Evolutionary conservation across 2,329 filamentous ascomycete species (phyloP), one percentile per base, ranked within the genome.

Genomic region (Xylaria sp.): DNA sequence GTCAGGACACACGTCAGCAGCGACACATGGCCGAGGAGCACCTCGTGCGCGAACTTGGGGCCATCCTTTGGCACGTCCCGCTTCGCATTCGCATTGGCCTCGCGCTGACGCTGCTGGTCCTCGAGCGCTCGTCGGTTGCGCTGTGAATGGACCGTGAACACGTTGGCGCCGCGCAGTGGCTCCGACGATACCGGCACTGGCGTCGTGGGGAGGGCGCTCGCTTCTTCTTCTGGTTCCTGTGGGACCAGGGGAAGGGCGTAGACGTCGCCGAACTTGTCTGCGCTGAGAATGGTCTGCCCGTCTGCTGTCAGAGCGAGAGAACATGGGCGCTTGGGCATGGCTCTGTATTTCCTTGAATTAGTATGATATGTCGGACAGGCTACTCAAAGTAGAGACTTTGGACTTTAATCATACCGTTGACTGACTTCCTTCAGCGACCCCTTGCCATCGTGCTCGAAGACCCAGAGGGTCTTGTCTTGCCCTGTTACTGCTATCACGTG

Each of bases 211-310:
- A 13, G 54, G 32, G 64, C 13, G 47, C 60, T 62, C 21, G 61
- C 60, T 44, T 60, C 62, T 37, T 35, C 60, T 44, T 60, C 62
- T 37, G 35, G 50, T 44, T 18, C 40, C 32, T 50, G 65, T 60
- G 16, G 76, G 53, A 93, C 79, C 2, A 98, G 84, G 16, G 96
- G 95, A 8, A 99, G 82, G 12, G 92, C 88, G 81, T 97, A 98
- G 69, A 98, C 95, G 79, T 99, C 96, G 72, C 96, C 96, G 77
- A 98, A 98, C 80, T 99, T 99, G 84, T 99, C 96, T 61, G 90
- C 95, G 70, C 89, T 90, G 66, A 98, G 81, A 71, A 99, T 93
- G 9, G 90, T 92, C 51, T 86, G 84, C 70, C 88, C 86, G 77
- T 94, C 91, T 47, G 88, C 83, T 8, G 91, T 89, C 61, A 98